These are phyloP conservation scores for Podila minutissima DNA, from an alignment of 192 early-diverging fungal genomes.

Conservation along the genomic window DNA sequence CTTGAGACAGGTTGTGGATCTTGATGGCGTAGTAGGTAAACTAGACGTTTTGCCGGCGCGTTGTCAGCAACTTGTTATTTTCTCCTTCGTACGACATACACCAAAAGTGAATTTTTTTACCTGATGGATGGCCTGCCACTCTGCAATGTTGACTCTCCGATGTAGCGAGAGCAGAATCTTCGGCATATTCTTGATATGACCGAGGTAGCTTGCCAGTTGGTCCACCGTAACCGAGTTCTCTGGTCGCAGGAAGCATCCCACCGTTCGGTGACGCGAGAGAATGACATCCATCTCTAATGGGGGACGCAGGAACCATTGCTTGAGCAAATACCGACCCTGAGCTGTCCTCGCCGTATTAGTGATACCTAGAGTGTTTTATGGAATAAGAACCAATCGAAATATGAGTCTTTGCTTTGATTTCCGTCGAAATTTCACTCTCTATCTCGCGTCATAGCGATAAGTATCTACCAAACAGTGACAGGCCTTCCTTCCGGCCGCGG, in stretches of 20 bases:
- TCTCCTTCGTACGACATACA: too few species aligned
- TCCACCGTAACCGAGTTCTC: constrained; percentile 54
- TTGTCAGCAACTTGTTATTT: neutral
- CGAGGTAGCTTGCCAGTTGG: constrained; percentile 55
- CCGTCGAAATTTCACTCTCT: too few species aligned
- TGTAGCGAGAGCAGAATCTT: constrained; percentile 55
- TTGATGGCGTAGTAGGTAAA: neutral
- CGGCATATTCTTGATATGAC: constrained; percentile 60
- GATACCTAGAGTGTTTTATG: constrained; percentile 54
- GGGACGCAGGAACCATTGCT: constrained; percentile 77
- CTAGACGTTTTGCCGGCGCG: neutral
- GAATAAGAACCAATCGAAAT: neutral
- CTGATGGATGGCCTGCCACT: constrained; percentile 72
- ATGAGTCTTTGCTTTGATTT: neutral
- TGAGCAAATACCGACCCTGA: constrained; percentile 64
- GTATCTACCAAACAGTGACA: constrained; percentile 77
- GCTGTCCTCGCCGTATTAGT: constrained; percentile 70
- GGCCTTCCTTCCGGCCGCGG: constrained; percentile 68
- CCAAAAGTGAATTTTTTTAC: constrained; percentile 30
- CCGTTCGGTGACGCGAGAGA: constrained; percentile 61
- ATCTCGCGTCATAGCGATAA: too few species aligned
- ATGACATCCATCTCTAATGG: constrained; percentile 58
- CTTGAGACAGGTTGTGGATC: neutral
- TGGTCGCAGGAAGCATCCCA: constrained; percentile 60
- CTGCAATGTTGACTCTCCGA: constrained; percentile 55